These are phyloP conservation scores for Geotrichum candidum DNA, from an alignment of 1,139 yeast species.

Conservation along the genomic window DNA sequence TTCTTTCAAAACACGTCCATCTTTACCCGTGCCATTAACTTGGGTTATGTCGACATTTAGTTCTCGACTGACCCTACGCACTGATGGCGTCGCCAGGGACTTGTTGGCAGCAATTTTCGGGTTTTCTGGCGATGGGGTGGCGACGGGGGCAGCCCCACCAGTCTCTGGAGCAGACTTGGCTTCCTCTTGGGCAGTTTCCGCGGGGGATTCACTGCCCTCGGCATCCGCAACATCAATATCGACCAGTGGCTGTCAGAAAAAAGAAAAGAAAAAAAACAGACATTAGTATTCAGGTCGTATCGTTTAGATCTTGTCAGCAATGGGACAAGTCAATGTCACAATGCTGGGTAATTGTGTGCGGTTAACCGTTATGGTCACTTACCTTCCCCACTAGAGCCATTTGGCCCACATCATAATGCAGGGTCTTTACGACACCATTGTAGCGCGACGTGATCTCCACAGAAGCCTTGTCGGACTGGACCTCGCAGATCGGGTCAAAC, in stretches of 20 bases:
- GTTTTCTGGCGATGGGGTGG: slow-evolving; percentile 5
- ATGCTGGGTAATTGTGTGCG: not conserved
- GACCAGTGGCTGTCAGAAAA: slow-evolving; percentile 24
- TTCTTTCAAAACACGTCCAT: slow-evolving; percentile 35
- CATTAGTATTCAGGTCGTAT: not conserved
- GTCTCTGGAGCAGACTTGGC: slow-evolving; percentile 1
- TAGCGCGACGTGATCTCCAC: slow-evolving; percentile 36
- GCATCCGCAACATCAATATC: slow-evolving; percentile 32
- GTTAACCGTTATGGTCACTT: not conserved
- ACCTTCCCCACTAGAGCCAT: slow-evolving; percentile 35
- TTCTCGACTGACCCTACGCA: slow-evolving; percentile 32
- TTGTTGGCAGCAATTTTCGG: not conserved
- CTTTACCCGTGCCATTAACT: slow-evolving; percentile 33
- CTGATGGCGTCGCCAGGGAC: slow-evolving; percentile 36
- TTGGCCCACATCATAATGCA: slow-evolving; percentile 35
- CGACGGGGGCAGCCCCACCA: not conserved
- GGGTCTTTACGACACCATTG: slow-evolving; percentile 32
- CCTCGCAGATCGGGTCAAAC: slow-evolving; percentile 36
- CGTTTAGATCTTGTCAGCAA: not conserved
- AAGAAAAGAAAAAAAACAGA: not conserved
- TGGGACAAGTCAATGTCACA: not conserved
- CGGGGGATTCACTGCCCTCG: slow-evolving; percentile 16
- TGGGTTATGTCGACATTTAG: slow-evolving; percentile 26
- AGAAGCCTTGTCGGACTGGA: slow-evolving; percentile 36
- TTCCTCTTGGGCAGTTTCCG: slow-evolving; percentile 1